Conservation (phyloP, 2,329 filamentous ascomycete genomes). For the Diaporthe sp. region DNA sequence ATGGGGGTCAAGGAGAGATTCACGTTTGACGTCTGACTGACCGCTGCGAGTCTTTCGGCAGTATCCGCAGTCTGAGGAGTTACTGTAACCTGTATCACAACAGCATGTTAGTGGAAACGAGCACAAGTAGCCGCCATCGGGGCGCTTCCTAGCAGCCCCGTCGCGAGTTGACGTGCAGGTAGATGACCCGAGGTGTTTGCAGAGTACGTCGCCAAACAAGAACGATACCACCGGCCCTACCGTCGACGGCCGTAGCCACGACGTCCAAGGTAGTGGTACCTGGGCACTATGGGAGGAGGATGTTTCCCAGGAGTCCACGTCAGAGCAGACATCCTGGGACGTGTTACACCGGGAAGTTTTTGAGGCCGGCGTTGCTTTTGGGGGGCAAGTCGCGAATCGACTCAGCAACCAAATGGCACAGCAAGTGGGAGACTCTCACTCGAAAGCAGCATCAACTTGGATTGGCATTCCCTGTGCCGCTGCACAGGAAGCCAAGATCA, state of each 20-base stretch:
- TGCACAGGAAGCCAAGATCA: constrained; percentile 8
- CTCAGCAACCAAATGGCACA: background rate
- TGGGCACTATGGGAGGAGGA: background rate
- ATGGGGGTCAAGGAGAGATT: constrained; percentile 47
- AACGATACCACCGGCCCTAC: constrained; percentile 1
- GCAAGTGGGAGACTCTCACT: background rate
- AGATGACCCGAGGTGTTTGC: constrained; percentile 8
- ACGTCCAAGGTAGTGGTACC: background rate
- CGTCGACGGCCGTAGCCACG: background rate
- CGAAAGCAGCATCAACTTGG: constrained; percentile 11
- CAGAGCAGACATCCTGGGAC: constrained; percentile 10
- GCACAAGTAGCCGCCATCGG: constrained; percentile 11
- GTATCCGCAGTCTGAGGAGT: constrained; percentile 67
- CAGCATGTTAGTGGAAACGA: constrained; percentile 30
- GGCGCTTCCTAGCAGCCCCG: background rate
- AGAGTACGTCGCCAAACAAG: constrained; percentile 12
- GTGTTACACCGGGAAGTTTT: background rate
- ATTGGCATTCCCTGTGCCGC: background rate
- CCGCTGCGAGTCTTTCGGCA: constrained; percentile 63
- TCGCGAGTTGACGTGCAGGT: constrained; percentile 4
- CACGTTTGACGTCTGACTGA: constrained; percentile 63
- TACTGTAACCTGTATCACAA: constrained; percentile 62
- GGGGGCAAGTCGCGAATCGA: background rate
- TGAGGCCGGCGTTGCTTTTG: background rate
- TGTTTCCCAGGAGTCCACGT: background rate